Conservation (phyloP, 768 basidiomycete species). For the Russula abietina region DNA sequence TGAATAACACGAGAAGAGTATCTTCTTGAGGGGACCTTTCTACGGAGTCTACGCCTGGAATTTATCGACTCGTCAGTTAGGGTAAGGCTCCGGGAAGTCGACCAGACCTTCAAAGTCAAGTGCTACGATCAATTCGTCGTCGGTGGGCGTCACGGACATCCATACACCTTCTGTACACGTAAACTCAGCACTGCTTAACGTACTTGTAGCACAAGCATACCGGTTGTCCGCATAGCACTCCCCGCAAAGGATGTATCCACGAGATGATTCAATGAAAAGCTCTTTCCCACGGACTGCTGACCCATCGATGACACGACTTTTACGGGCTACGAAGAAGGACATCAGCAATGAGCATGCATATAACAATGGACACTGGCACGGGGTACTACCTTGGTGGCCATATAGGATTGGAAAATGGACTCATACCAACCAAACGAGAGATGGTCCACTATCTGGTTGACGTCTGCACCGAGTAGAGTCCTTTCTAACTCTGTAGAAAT, state of each 20-base stretch:
- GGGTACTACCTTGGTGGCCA: conserved; percentile 44
- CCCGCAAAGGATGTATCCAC: conserved; percentile 61
- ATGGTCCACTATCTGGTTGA: conserved; percentile 49
- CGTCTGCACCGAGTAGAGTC: conserved; percentile 52
- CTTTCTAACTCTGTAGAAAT: conserved; percentile 35
- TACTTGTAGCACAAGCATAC: conserved; percentile 16
- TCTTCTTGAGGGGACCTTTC: conserved; percentile 61
- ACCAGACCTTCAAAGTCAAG: conserved; percentile 56
- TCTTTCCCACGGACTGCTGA: conserved; percentile 61
- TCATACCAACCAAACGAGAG: conserved; percentile 63
- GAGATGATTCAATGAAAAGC: conserved; percentile 53
- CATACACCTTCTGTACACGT: conserved; percentile 46
- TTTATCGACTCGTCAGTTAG: neutral
- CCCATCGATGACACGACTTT: conserved; percentile 65
- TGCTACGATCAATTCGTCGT: conserved; percentile 48
- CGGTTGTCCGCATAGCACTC: conserved; percentile 57
- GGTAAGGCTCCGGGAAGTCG: neutral
- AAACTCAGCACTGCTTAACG: neutral
- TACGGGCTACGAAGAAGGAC: conserved; percentile 40
- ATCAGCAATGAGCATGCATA: neutral
- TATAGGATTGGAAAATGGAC: conserved; percentile 55
- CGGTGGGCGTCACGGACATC: conserved; percentile 61
- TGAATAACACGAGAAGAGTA: conserved; percentile 56
- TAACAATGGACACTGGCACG: too few relatives aligned
- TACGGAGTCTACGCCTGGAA: conserved; percentile 52